Base-by-base conservation (phyloP, 495 filamentous ascomycete genomes). In the Xanthoparmelia taractica region DNA sequence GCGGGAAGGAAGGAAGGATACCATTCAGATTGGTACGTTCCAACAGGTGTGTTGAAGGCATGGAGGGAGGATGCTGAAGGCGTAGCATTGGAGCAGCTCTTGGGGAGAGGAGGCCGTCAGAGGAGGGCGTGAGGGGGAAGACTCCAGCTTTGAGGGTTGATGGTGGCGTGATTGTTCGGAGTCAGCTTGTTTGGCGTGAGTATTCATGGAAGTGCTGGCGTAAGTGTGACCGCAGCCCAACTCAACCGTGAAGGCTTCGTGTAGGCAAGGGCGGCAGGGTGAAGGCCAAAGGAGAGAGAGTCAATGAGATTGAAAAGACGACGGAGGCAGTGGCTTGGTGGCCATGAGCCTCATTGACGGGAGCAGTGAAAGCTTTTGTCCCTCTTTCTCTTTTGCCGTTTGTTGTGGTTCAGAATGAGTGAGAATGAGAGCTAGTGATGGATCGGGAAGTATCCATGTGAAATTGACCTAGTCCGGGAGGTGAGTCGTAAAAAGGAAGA, bases 381-480 rank as follows among this genome's bases (percentile, higher is more conserved):
- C 20, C 50, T 36, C 36, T 56, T 59, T 23, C 36, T 33, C 17
- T n/a, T n/a, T 47, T 58, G 11, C 43, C 59, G 58, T 52, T 61
- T 58, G 40, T 63, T 41, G 38, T 63, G 43, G 63, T 45, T 59
- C 57, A 60, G 31, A 45, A 48, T 59, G 37, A 17, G n/a, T 34
- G 34, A 65, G 59, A 68, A 69, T 69, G 67, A 66, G 61, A 60
- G 67, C 67, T 69, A 69, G 67, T 69, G 57, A 58, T 61, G 58
- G 61, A 66, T 27, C 45, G 55, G 63, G 56, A 58, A 68, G 58
- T 41, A 57, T 54, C 48, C 57, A 63, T 45, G 60, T 62, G 29
- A 45, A 45, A 33, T 29, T 40, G 48, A 61, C 60, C 60, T 55
- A 40, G 38, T 37, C 52, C 37, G 58, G 48, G 45, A 63, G 52